Base-by-base conservation (phyloP, 495 filamentous ascomycete species). In the Lophiotrema nucula region DNA sequence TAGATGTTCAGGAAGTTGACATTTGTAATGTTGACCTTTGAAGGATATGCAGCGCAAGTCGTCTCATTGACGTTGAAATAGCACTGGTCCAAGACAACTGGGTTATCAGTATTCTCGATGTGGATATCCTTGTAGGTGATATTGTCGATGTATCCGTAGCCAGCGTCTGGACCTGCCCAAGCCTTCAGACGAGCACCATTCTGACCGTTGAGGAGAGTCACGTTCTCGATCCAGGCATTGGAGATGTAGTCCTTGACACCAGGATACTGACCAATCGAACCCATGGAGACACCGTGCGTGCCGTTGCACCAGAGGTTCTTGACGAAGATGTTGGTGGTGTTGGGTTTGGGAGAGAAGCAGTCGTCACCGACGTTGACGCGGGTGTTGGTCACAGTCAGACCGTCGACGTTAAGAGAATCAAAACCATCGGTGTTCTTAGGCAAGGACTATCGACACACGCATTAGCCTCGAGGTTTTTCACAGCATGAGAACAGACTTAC, bases 331-430 rank as follows among this genome's bases (percentile, higher is more conserved):
- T 89, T 77, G 18, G 84, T 88, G 66, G 77, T 83, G 68, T 89
- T 89, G 2, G 86, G 86, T 69, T 90, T 89, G 76, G 88, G 88
- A 13, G 82, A 82, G 21, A 89, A 85, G 58, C 86, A 89, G 65
- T 89, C 83, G 58, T 90, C 85, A 21, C 83, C 83, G 48, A 89
- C 88, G 62, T 84, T 77, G 47, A 90, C 79, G 18, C 78, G 74
- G 1, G 82, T 86, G 66, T 90, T 81, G 61, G 88, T 85, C 28
- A 88, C 87, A 0, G 82, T 79, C 44, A 86, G 77, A 24, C 81
- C 80, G 0, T 72, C 69, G 8, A 80, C 83, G 10, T 83, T 79
- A 64, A 88, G 88, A 1, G 81, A 81, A 64, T 88, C 86, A 53
- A 64, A 67, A 21, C 85, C 85, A 67, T 88, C 85, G 19, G 83